phyloP scores from a whole-genome alignment of 2,329 filamentous ascomycete genomes.

The Thielaviopsis musarum region DNA sequence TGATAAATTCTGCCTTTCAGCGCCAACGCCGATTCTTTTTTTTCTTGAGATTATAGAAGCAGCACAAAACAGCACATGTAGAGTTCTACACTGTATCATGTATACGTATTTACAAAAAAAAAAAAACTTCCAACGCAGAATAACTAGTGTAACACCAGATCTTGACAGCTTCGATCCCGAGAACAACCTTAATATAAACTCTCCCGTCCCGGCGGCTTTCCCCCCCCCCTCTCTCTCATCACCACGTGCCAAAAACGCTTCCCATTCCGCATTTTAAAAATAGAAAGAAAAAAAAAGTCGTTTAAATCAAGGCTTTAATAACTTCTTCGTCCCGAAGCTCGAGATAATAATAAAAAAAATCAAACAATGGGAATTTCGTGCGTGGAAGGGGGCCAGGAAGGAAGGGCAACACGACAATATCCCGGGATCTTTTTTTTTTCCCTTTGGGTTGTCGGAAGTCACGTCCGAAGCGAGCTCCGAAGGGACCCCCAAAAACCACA shows the following conservation, averaged over 20 bases:
- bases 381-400: background rate
- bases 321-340: no score
- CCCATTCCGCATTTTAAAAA: background rate
- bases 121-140: background rate
- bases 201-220: background rate
- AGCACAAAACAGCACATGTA: no score
- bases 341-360: no score
- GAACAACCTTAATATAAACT: background rate
- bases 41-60: no score
- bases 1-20: no score
- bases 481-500: background rate
- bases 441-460: background rate
- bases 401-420: background rate
- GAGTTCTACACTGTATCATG: no score
- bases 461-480: background rate
- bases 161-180: background rate
- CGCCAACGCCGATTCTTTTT: no score
- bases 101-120: background rate
- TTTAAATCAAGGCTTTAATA: no score
- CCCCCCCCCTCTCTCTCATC: background rate
- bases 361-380: no score
- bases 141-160: background rate
- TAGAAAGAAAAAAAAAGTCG: no score
- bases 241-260: background rate
- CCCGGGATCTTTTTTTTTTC: background rate